Evolutionary conservation across 371 early-diverging fungal genomes (phyloP).

Genomic region (Blakeslea trispora): DNA sequence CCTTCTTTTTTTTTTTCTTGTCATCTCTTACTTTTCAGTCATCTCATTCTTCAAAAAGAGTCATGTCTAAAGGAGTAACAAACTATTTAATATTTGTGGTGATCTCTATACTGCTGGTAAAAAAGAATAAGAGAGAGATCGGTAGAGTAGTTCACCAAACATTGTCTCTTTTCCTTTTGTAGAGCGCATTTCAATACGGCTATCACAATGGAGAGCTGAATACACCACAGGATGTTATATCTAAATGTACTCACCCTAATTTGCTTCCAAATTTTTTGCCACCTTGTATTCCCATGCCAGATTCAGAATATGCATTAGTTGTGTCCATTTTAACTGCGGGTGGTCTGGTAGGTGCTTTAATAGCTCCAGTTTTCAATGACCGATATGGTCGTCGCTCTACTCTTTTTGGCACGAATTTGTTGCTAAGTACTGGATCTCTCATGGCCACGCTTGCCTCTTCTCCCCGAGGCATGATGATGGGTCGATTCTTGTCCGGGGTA

Average conservation of each 20-base stretch:
- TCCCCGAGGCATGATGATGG: slow-evolving; percentile 58
- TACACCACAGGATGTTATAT: slow-evolving; percentile 72
- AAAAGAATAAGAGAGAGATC: not conserved
- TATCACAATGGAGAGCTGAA: slow-evolving; percentile 84
- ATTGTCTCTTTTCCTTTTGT: slow-evolving; percentile 5
- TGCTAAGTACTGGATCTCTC: slow-evolving; percentile 65
- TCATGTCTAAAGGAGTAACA: slow-evolving; percentile 26
- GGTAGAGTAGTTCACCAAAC: not conserved
- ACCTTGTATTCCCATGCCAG: slow-evolving; percentile 81
- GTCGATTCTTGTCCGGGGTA: slow-evolving; percentile 85
- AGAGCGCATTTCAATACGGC: slow-evolving; percentile 79
- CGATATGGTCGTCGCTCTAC: slow-evolving; percentile 73
- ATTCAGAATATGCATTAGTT: slow-evolving; percentile 68
- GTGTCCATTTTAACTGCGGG: slow-evolving; percentile 77
- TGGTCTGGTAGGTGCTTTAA: slow-evolving; percentile 83
- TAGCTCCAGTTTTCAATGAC: slow-evolving; percentile 71
- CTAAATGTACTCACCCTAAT: slow-evolving; percentile 49
- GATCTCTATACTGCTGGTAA: slow-evolving; percentile 41
- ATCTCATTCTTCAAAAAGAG: slow-evolving; percentile 1
- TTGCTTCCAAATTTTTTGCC: slow-evolving; percentile 44
- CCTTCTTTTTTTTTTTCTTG: not conserved
- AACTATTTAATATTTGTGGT: slow-evolving; percentile 44
- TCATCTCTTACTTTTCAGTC: no score
- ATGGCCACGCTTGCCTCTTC: slow-evolving; percentile 63
- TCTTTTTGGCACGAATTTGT: slow-evolving; percentile 65